phyloP scores from a whole-genome alignment of 352 stramenopile genomes.

The Phytophthora palmivora region DNA sequence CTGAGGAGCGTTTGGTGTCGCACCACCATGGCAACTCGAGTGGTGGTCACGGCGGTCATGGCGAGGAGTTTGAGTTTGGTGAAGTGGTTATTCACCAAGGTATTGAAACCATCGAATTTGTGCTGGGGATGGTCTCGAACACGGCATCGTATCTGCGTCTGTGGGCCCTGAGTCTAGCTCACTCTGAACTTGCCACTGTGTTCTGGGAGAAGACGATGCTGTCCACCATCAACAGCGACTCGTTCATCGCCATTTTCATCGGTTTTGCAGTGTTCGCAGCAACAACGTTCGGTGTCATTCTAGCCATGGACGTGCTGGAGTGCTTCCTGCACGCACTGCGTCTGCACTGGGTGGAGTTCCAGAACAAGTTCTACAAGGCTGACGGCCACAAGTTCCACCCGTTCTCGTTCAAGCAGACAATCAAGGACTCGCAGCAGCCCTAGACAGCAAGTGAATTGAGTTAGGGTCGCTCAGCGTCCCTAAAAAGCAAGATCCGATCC shows the following conservation, averaged over 20 bases:
- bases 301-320: conserved; percentile 99
- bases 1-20: conserved; percentile 57
- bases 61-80: conserved; percentile 94
- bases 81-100: conserved; percentile 99
- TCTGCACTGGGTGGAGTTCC: conserved; percentile 99
- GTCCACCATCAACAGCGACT: conserved; percentile 96
- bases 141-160: conserved; percentile 99
- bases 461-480: background rate
- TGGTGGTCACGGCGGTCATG: conserved; percentile 50
- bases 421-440: conserved; percentile 66
- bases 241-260: conserved; percentile 96
- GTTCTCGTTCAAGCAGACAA: conserved; percentile 93
- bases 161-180: conserved; percentile 98
- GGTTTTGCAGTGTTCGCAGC: conserved; percentile 93
- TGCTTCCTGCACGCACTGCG: conserved; percentile 99
- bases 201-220: conserved; percentile 99
- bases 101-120: conserved; percentile 99
- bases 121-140: conserved; percentile 99
- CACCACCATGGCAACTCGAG: conserved; percentile 53
- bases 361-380: conserved; percentile 99
- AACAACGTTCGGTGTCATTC: conserved; percentile 97
- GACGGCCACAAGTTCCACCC: conserved; percentile 97
- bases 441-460: conserved; percentile 33
- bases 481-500: conserved; percentile 25
- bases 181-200: conserved; percentile 93